phyloP scores from a whole-genome alignment of 805 yeast genomes.

The Schwanniomyces vanrijiae region DNA sequence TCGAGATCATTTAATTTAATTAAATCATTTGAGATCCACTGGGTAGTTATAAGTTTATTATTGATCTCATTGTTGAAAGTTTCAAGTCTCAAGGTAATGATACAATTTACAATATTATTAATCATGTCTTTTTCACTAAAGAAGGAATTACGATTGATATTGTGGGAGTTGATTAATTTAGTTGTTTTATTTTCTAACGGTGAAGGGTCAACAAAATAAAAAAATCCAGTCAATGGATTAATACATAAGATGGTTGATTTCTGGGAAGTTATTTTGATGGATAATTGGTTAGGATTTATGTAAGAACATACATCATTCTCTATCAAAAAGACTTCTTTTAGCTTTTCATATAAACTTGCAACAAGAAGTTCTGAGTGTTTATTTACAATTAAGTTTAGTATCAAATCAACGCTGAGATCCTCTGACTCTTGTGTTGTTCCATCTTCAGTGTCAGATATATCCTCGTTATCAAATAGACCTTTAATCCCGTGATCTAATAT shows the following conservation, averaged over 20 bases:
- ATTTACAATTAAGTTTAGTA: slow-evolving; percentile 35
- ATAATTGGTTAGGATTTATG: slow-evolving; percentile 33
- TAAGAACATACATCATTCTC: slow-evolving; percentile 11
- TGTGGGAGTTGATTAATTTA: slow-evolving; percentile 28
- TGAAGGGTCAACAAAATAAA: slow-evolving; percentile 40
- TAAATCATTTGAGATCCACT: slow-evolving; percentile 65
- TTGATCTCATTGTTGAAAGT: slow-evolving; percentile 51
- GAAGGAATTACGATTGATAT: slow-evolving; percentile 17
- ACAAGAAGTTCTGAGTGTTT: slow-evolving; percentile 39
- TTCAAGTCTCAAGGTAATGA: slow-evolving; percentile 50
- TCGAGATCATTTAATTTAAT: slow-evolving; percentile 53
- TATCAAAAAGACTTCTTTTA: slow-evolving; percentile 10
- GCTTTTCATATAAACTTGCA: slow-evolving; percentile 16
- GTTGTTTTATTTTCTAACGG: slow-evolving; percentile 33
- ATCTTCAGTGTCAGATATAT: slow-evolving; percentile 21
- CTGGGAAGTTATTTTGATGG: slow-evolving; percentile 29
- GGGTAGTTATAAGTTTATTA: slow-evolving; percentile 59
- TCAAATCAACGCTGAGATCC: slow-evolving; percentile 35
- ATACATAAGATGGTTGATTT: slow-evolving; percentile 37
- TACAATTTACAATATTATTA: slow-evolving; percentile 24
- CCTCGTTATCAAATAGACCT: slow-evolving; percentile 6
- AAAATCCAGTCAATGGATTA: slow-evolving; percentile 40
- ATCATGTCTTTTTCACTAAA: slow-evolving; percentile 33
- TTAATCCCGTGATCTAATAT: slow-evolving; percentile 14
- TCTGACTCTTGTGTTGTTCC: slow-evolving; percentile 17